A percentile compares a stretch with the other conserved stretches of the same genome.
Conservation (phyloP, 2,329 filamentous ascomycete species). For the Cercospora zeina region DNA sequence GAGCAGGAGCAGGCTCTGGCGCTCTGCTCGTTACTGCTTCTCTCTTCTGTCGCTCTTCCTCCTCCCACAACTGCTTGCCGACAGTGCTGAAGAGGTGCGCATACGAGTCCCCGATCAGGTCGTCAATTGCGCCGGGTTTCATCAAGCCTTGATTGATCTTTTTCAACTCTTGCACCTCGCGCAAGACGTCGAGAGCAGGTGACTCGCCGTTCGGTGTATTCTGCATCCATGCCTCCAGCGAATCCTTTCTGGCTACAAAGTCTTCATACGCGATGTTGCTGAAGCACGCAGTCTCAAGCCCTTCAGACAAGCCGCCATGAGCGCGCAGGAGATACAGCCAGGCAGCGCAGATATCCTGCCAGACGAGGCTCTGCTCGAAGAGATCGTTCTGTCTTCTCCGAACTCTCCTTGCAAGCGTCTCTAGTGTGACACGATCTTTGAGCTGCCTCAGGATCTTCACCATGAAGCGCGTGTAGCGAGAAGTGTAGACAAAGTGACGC, state of each 20-base stretch:
- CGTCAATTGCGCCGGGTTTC: conserved; percentile 82
- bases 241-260: conserved; percentile 60
- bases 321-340: conserved; percentile 62
- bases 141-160: conserved; percentile 83
- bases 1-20: conserved; percentile 21
- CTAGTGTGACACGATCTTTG: conserved; percentile 72
- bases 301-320: conserved; percentile 58
- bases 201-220: conserved; percentile 49
- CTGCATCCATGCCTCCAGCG: conserved; percentile 61
- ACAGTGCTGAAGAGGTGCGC: conserved; percentile 71
- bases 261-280: conserved; percentile 65
- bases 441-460: conserved; percentile 71
- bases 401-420: conserved; percentile 74
- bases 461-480: conserved; percentile 82
- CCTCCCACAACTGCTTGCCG: conserved; percentile 59
- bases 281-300: conserved; percentile 65
- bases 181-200: conserved; percentile 61
- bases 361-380: conserved; percentile 62
- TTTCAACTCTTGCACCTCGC: conserved; percentile 68
- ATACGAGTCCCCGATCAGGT: conserved; percentile 90
- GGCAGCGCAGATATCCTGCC: conserved; percentile 60
- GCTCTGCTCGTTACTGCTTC: conserved; percentile 34
- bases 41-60: conserved; percentile 35
- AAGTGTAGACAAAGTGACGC: conserved; percentile 87
- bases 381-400: conserved; percentile 78